Evolutionary conservation across 208 protist species (phyloP), one percentile per base, ranked within the genome.

Genomic region (Trypanosoma melophagium): DNA sequence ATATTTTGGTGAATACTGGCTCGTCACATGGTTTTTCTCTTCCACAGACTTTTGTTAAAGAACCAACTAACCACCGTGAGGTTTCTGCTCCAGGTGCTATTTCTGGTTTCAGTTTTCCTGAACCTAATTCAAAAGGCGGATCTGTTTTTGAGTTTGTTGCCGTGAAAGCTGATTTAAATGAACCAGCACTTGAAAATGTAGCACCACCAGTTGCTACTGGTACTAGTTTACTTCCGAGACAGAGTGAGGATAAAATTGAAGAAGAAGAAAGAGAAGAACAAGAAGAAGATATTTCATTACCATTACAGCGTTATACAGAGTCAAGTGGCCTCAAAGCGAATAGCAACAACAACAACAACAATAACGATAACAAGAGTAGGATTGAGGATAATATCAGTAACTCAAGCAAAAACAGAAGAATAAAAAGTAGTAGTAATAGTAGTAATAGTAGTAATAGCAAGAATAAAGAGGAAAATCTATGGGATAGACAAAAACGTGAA

Each of bases 1-100:
- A 47, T 14, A 42, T 25, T 28, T 57, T 53, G 10, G 28, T 53
- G 47, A 77, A 69, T 44, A 65, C 59, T 42, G 69, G 73, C 12
- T 65, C 42, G 21, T 47, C 45, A n/a, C 62, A 56, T 0, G 71
- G 60, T 14, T 76, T 76, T 28, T 22, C 63, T 2, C 79, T 76
- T 40, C 52, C 71, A 16, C 60, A 62, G 19, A 19, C 13, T 22
- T 19, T n/a, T 9, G 52, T 16, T 13, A 28, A n/a, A n/a, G 52
- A 28, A 7, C 10, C 25, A 40, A 5, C 1, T 7, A 35, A 35
- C 28, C 5, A 5, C 28, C 28, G 5, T 35, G 28, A 35, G 5
- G 28, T 7, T 35, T 35, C 28, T 1, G 28, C 5, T 35, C 52
- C 16, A 9, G 3, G 10, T 16, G 5, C 4, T 25, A 12, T 16